Percentiles rank a stretch among this genome's conserved stretches.
phyloP scores from a whole-genome alignment of 257 asterid genomes.

The Nicotiana otophora region DNA sequence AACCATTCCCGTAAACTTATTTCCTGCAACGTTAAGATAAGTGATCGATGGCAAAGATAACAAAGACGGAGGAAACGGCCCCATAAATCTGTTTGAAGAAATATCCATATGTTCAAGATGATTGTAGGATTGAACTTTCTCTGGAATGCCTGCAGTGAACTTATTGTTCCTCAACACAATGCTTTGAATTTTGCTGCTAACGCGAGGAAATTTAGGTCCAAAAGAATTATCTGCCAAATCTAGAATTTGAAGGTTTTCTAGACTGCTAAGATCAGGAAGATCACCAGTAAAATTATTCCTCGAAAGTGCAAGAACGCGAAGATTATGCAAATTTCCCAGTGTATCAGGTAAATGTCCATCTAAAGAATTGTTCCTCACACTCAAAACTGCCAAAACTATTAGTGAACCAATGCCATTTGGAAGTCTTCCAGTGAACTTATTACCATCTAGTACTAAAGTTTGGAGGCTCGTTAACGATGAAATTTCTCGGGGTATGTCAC shows the following conservation, averaged over 20 bases:
- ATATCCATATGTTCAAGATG: conserved; percentile 57
- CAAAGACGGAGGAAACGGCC: conserved; percentile 63
- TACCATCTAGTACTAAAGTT: conserved; percentile 63
- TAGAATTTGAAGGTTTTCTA: conserved; percentile 65
- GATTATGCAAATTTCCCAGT: conserved; percentile 40
- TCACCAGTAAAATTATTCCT: conserved; percentile 63
- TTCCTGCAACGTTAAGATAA: conserved; percentile 50
- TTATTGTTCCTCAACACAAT: conserved; percentile 54
- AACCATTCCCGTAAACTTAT: conserved; percentile 71
- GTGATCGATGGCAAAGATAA: conserved; percentile 62
- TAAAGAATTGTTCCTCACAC: conserved; percentile 51
- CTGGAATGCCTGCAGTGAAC: conserved; percentile 62
- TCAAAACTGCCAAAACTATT: conserved; percentile 57
- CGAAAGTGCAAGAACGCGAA: conserved; percentile 59
- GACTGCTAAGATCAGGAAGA: conserved; percentile 63
- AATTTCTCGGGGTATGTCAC: conserved; percentile 42
- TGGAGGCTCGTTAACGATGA: conserved; percentile 52
- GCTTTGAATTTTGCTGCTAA: conserved; percentile 41
- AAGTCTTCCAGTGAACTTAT: conserved; percentile 53
- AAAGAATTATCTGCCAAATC: conserved; percentile 54
- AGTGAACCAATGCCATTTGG: conserved; percentile 51
- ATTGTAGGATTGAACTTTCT: conserved; percentile 41
- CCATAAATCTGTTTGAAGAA: conserved; percentile 69
- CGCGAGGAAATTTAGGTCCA: conserved; percentile 69
- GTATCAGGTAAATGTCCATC: conserved; percentile 52